phyloP scores from a whole-genome alignment of 768 basidiomycete species.

The Sistotremastrum suecicum region DNA sequence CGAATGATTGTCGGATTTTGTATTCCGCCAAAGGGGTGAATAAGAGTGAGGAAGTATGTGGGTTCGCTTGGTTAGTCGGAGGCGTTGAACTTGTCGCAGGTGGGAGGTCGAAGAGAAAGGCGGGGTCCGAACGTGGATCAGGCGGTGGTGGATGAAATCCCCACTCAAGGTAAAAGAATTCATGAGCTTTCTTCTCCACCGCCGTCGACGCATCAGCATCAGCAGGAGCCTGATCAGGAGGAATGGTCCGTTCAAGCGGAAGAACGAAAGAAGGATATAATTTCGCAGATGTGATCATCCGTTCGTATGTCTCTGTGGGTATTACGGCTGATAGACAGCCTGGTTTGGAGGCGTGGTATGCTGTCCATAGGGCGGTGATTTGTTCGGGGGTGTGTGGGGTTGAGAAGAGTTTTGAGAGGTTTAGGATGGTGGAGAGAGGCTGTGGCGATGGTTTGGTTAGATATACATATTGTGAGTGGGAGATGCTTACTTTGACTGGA shows the following conservation, averaged over 20 bases:
- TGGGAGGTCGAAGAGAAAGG: constrained; percentile 23
- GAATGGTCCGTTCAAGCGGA: constrained; percentile 47
- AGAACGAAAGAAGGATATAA: constrained; percentile 71
- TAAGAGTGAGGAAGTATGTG: constrained; percentile 50
- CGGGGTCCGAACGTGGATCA: constrained; percentile 20
- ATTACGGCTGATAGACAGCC: constrained; percentile 79
- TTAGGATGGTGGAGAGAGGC: constrained; percentile 74
- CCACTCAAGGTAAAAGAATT: constrained; percentile 88
- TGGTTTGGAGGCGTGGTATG: constrained; percentile 74
- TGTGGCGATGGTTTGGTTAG: constrained; percentile 17
- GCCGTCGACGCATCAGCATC: constrained; percentile 14
- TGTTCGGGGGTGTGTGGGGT: constrained; percentile 59
- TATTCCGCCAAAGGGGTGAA: constrained; percentile 93
- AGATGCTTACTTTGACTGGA: constrained; percentile 42
- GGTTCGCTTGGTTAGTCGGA: constrained; percentile 28
- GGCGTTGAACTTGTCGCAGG: constrained; percentile 12
- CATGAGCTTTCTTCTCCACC: constrained; percentile 33
- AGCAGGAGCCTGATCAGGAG: constrained; percentile 5
- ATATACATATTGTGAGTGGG: not conserved
- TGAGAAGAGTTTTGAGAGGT: constrained; percentile 52
- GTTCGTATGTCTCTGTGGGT: constrained; percentile 54
- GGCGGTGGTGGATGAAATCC: constrained; percentile 62
- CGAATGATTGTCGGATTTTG: constrained; percentile 69
- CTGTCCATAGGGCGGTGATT: constrained; percentile 74
- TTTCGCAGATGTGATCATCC: constrained; percentile 48